Conservation (phyloP, 2,329 filamentous ascomycete genomes). For the Teratosphaeriaceae sp. region DNA sequence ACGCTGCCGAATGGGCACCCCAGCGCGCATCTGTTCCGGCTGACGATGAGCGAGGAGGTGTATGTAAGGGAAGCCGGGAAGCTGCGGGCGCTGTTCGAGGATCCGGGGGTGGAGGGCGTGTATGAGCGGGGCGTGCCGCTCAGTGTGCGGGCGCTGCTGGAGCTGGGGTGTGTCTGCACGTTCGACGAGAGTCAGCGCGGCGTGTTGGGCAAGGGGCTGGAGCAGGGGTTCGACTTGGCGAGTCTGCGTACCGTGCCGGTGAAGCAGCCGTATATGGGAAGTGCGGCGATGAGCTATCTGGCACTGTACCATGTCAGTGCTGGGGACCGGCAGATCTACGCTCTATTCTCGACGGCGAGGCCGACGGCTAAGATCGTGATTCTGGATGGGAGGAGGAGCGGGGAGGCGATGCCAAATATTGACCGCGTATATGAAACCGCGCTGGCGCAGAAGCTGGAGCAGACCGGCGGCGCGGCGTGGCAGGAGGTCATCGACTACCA, state of each 20-base stretch:
- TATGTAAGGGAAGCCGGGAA: slow-evolving; percentile 82
- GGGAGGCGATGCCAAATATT: slow-evolving; percentile 82
- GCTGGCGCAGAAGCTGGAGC: slow-evolving; percentile 58
- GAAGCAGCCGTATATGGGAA: slow-evolving; percentile 69
- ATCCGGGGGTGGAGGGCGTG: slow-evolving; percentile 91
- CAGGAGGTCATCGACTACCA: slow-evolving; percentile 83
- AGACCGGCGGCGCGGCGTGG: slow-evolving; percentile 63
- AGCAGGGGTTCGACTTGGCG: slow-evolving; percentile 85
- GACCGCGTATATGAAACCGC: slow-evolving; percentile 81
- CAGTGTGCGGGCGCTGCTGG: slow-evolving; percentile 77
- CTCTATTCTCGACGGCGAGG: slow-evolving; percentile 77
- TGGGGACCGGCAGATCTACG: slow-evolving; percentile 88
- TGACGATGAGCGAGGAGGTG: slow-evolving; percentile 80
- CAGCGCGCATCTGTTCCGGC: slow-evolving; percentile 88
- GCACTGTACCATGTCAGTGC: slow-evolving; percentile 90
- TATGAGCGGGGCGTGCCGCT: slow-evolving; percentile 93
- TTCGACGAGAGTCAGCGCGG: slow-evolving; percentile 88
- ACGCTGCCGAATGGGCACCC: slow-evolving; percentile 92
- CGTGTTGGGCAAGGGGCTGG: slow-evolving; percentile 84
- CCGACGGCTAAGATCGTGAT: slow-evolving; percentile 80
- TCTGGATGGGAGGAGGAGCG: slow-evolving; percentile 74
- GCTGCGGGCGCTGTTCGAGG: slow-evolving; percentile 76
- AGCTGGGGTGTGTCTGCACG: slow-evolving; percentile 84
- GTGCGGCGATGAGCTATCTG: slow-evolving; percentile 66
- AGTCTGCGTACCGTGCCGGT: slow-evolving; percentile 61